Evolutionary conservation across 73 alveolate species (phyloP).

Genomic region (Paramecium octaurelia): DNA sequence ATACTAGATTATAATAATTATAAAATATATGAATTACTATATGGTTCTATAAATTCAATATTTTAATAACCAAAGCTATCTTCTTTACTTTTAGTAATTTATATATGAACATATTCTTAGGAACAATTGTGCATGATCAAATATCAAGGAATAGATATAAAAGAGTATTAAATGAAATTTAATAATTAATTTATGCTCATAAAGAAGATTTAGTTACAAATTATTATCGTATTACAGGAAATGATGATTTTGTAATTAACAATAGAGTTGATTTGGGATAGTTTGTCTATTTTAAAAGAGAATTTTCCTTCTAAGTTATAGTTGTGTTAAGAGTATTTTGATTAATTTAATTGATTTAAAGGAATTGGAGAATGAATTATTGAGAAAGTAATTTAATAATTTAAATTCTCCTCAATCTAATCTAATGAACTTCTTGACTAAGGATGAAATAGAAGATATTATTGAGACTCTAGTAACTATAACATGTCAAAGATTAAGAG

Average conservation of each 20-base stretch:
- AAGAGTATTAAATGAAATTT: background rate
- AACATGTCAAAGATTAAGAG: background rate
- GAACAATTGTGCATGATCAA: background rate
- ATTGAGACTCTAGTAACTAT: background rate
- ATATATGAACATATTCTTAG: background rate
- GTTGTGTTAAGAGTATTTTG: slow-evolving; percentile 25
- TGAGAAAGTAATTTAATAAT: slow-evolving; percentile 46
- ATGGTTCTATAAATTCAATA: background rate
- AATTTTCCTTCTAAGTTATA: slow-evolving; percentile 49
- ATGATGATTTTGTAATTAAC: background rate
- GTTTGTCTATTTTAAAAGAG: slow-evolving; percentile 52
- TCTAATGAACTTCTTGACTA: background rate
- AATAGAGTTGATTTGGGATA: slow-evolving; percentile 48
- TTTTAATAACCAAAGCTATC: too few species aligned
- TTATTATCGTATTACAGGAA: background rate
- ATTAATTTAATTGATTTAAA: slow-evolving; percentile 29
- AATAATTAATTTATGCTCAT: slow-evolving; percentile 2
- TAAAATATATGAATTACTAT: background rate
- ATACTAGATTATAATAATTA: background rate
- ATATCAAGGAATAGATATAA: background rate
- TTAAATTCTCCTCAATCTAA: background rate
- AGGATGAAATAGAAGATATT: slow-evolving; percentile 22
- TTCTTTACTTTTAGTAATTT: too few species aligned
- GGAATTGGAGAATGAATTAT: slow-evolving; percentile 45
- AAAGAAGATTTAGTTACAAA: background rate